Evolutionary conservation across 2,329 filamentous ascomycete species (phyloP).

Genomic region (Ophiostoma sp.): DNA sequence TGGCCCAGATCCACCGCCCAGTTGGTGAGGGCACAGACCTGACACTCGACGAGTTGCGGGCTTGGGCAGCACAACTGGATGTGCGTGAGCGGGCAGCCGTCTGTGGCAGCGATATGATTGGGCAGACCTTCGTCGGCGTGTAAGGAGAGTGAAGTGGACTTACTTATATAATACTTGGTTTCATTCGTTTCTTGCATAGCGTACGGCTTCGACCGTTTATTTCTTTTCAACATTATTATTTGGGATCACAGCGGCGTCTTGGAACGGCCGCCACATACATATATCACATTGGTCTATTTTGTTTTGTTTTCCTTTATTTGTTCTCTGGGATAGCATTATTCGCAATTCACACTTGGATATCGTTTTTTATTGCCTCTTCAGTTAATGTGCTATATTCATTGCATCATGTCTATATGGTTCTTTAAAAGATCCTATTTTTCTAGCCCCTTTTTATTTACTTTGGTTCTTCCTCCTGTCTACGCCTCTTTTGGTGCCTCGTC

Average conservation of each 20-base stretch:
- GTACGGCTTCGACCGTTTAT: not conserved
- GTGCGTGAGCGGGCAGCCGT: constrained; percentile 29
- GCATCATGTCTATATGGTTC: constrained; percentile 4
- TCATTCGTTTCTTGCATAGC: constrained; percentile 10
- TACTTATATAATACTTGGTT: not conserved
- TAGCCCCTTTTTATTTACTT: not conserved
- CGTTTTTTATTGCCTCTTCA: not conserved
- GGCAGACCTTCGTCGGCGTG: constrained; percentile 32
- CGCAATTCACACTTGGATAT: not conserved
- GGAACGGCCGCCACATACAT: not conserved
- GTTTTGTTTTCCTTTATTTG: not conserved
- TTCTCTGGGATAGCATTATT: not conserved
- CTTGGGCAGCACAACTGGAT: constrained; percentile 30
- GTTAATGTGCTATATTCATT: constrained; percentile 1
- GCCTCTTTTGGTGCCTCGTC: constrained; percentile 20
- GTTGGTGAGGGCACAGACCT: constrained; percentile 18
- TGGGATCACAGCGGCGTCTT: not conserved
- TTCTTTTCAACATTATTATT: not conserved
- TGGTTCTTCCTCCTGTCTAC: not conserved
- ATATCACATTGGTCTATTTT: not conserved
- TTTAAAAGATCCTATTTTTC: not conserved
- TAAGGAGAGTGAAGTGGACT: not conserved
- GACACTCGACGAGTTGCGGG: constrained; percentile 31
- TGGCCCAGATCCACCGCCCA: not conserved
- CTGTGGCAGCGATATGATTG: constrained; percentile 31